Evolutionary conservation across 2,329 filamentous ascomycete species (phyloP).

Genomic region (Ophiocordyceps camponoti-floridani): DNA sequence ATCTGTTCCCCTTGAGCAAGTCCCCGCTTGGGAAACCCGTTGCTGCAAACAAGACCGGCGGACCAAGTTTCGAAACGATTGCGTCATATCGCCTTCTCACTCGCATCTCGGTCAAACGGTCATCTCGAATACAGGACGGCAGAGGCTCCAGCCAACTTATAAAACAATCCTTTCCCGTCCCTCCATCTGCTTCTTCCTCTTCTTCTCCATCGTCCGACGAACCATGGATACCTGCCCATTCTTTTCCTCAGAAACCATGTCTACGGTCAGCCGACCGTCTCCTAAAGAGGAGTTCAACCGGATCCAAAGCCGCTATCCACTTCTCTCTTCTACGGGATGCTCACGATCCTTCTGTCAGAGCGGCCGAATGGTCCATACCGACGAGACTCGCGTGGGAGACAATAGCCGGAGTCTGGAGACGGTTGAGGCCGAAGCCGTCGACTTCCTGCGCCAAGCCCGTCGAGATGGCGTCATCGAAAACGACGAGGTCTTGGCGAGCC

Average conservation of each 20-base stretch:
- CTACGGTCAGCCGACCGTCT: not conserved
- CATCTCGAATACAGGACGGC: no score
- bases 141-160: no score
- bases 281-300: constrained; percentile 1
- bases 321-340: constrained; percentile 1
- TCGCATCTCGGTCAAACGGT: no score
- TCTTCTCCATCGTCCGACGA: not conserved
- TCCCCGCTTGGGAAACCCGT: no score
- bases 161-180: no score
- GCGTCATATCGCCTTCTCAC: no score
- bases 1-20: no score
- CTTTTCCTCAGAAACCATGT: not conserved
- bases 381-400: not conserved
- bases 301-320: constrained; percentile 1
- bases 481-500: not conserved
- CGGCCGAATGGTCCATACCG: constrained; percentile 1
- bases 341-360: constrained; percentile 1
- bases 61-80: no score
- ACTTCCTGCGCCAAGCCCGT: constrained; percentile 1
- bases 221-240: not conserved
- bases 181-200: not conserved
- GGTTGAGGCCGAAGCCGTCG: not conserved
- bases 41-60: no score
- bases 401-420: not conserved
- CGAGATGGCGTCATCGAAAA: constrained; percentile 1